Conservation (phyloP, 257 asterid species). For the Nyctanthes arbortristis region DNA sequence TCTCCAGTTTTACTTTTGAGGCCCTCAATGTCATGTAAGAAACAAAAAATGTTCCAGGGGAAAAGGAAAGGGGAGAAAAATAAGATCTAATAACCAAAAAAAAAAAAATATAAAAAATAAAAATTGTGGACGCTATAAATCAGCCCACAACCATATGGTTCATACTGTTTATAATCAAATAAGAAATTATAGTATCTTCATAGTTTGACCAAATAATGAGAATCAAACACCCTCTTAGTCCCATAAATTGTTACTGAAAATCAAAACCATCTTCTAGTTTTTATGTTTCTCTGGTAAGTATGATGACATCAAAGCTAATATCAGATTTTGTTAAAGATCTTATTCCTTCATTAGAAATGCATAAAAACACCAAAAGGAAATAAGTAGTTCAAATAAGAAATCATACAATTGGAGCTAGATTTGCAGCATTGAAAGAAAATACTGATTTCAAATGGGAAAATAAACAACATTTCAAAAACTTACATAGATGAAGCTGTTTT, state of each 20-base stretch:
- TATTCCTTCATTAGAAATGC: background rate
- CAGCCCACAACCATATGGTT: background rate
- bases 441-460: no score
- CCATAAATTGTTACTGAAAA: background rate
- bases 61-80: no score
- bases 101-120: background rate
- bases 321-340: background rate
- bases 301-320: background rate
- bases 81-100: no score
- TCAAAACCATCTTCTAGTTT: background rate
- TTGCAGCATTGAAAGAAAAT: background rate
- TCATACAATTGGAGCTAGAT: background rate
- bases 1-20: background rate
- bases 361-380: slow-evolving; percentile 4
- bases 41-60: no score
- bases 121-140: background rate
- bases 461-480: no score
- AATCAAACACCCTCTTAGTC: background rate
- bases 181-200: no score
- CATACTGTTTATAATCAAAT: background rate
- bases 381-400: background rate
- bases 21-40: background rate
- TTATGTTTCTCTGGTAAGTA: background rate
- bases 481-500: slow-evolving; percentile 49
- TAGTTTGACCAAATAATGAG: no score